A percentile compares a stretch with the other conserved stretches of the same genome.
Conservation (phyloP, 768 basidiomycete species). For the Russula earlei region DNA sequence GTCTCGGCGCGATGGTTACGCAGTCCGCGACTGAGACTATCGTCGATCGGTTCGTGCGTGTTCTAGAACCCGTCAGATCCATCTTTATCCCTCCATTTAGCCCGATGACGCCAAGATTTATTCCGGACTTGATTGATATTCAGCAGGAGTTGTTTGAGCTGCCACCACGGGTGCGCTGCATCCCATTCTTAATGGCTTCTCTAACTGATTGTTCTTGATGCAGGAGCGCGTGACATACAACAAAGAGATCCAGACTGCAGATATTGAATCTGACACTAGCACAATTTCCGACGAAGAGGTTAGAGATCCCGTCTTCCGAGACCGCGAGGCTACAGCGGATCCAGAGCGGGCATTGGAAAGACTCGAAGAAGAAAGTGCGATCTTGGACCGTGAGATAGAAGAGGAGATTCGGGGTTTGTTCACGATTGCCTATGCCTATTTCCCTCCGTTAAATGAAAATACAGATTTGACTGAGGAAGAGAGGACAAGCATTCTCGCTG, state of each 20-base stretch:
- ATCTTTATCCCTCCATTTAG: slow-evolving; percentile 28
- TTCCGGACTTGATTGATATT: slow-evolving; percentile 78
- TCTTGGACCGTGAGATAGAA: slow-evolving; percentile 79
- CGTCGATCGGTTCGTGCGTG: slow-evolving; percentile 49
- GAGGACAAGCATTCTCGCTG: slow-evolving; percentile 67
- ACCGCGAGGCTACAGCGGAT: slow-evolving; percentile 56
- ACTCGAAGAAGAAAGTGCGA: slow-evolving; percentile 73
- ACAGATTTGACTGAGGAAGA: slow-evolving; percentile 85
- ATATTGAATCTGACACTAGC: slow-evolving; percentile 46
- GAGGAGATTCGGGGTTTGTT: slow-evolving; percentile 71
- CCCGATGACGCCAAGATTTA: slow-evolving; percentile 50
- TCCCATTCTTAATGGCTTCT: not conserved
- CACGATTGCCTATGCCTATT: not conserved
- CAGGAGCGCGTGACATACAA: slow-evolving; percentile 77
- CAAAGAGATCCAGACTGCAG: slow-evolving; percentile 75
- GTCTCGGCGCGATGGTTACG: slow-evolving; percentile 37
- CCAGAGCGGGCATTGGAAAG: slow-evolving; percentile 62
- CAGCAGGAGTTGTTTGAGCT: slow-evolving; percentile 87
- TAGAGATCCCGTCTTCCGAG: slow-evolving; percentile 55
- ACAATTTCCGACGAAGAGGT: slow-evolving; percentile 61
- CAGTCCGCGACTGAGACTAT: slow-evolving; percentile 53
- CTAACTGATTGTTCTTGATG: not conserved
- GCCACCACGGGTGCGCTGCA: slow-evolving; percentile 61
- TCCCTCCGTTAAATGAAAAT: not conserved
- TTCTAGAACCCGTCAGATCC: not conserved